A percentile compares a stretch with the other conserved stretches of the same genome.
Evolutionary conservation across 148 eudicot genomes (phyloP).

Genomic region (Silene uniflora): DNA sequence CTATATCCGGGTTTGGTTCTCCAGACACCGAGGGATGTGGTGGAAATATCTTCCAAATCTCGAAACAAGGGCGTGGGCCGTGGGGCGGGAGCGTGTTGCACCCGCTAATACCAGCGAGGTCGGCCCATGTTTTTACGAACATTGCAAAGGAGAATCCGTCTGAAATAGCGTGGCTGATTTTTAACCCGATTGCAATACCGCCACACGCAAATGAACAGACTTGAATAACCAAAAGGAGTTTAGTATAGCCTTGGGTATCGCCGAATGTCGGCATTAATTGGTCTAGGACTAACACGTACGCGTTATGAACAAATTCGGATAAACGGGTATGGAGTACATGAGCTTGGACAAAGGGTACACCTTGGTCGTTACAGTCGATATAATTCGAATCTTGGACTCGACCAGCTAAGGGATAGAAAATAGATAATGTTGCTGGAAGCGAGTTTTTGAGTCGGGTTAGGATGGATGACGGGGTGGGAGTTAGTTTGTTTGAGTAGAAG

Average conservation of each 20-base stretch:
- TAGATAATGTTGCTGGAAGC: constrained; percentile 15
- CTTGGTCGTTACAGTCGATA: constrained; percentile 30
- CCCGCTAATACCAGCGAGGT: neutral
- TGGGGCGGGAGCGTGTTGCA: neutral
- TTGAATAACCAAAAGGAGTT: constrained; percentile 21
- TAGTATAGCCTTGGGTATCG: neutral
- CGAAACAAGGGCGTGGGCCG: neutral
- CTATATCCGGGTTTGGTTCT: neutral
- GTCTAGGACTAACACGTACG: neutral
- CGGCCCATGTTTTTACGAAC: constrained; percentile 39
- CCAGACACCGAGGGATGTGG: neutral
- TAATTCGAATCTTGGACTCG: constrained; percentile 6
- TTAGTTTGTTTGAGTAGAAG: constrained; percentile 13
- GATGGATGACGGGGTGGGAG: neutral
- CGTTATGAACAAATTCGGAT: neutral
- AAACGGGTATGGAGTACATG: constrained; percentile 1
- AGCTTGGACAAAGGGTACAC: constrained; percentile 20
- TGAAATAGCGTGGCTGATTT: constrained; percentile 29
- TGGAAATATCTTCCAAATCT: constrained; percentile 6
- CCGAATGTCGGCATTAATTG: neutral
- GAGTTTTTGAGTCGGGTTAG: constrained; percentile 17
- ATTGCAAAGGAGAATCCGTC: constrained; percentile 30
- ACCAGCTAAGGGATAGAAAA: constrained; percentile 35
- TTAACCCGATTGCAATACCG: constrained; percentile 28
- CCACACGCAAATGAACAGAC: constrained; percentile 32